Conservation (phyloP, 495 filamentous ascomycete genomes). For the Lepidopterella palustris region DNA sequence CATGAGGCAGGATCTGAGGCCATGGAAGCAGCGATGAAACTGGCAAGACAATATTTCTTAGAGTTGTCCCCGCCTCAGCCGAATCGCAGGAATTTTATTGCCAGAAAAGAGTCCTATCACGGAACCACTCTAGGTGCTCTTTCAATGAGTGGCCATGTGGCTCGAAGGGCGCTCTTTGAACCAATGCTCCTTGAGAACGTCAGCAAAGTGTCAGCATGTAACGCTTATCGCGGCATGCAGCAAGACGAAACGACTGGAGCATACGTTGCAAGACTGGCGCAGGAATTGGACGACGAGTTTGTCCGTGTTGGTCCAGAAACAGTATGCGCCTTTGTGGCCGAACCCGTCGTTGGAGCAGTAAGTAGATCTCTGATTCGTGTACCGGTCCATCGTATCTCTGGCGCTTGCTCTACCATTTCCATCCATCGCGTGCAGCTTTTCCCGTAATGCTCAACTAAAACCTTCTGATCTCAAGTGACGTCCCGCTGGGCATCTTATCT, state of each 20-base stretch:
- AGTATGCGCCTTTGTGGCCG: constrained; percentile 71
- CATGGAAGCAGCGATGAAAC: constrained; percentile 60
- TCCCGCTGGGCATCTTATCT: neutral
- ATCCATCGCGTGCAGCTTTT: no score
- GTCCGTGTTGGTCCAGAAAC: constrained; percentile 60
- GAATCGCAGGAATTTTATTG: constrained; percentile 35
- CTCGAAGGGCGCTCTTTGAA: constrained; percentile 30
- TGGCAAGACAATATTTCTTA: constrained; percentile 56
- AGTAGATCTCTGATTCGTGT: constrained; percentile 7
- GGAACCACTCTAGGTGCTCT: constrained; percentile 31
- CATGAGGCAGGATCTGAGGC: constrained; percentile 55
- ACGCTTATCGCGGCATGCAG: constrained; percentile 48
- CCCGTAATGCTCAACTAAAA: no score
- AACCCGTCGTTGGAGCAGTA: constrained; percentile 57
- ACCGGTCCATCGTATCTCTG: neutral
- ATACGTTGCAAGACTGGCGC: constrained; percentile 52
- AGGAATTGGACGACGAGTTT: constrained; percentile 72
- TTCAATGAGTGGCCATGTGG: constrained; percentile 25
- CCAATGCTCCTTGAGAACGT: constrained; percentile 56
- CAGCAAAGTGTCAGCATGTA: constrained; percentile 63
- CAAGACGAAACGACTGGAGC: constrained; percentile 32
- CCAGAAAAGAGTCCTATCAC: constrained; percentile 30
- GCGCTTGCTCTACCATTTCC: neutral
- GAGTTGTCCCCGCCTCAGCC: constrained; percentile 46
- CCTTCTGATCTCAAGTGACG: no score